Conservation (phyloP, 805 yeast species). For the Teunomyces pallodes region DNA sequence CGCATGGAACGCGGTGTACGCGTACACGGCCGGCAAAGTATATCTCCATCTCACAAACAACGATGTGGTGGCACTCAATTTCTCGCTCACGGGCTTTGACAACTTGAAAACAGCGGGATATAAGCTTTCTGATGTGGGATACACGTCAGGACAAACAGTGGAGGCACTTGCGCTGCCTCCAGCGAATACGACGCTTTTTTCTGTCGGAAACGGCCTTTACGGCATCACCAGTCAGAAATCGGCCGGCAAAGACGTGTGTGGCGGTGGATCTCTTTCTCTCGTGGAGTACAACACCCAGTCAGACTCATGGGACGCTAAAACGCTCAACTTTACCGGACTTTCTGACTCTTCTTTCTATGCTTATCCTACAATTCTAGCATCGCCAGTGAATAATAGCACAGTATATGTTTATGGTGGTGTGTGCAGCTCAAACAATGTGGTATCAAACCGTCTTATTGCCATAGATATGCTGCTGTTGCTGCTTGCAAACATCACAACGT, state of each 20-base stretch:
- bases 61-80: conserved; percentile 34
- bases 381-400: conserved; percentile 30
- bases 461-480: conserved; percentile 34
- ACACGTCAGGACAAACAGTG: conserved; percentile 21
- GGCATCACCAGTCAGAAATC: conserved; percentile 20
- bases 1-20: conserved; percentile 35
- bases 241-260: conserved; percentile 19
- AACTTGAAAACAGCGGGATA: conserved; percentile 7
- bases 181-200: conserved; percentile 27
- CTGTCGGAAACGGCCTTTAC: conserved; percentile 26
- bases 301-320: conserved; percentile 20
- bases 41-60: conserved; percentile 36
- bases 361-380: conserved; percentile 43
- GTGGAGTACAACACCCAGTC: conserved; percentile 15
- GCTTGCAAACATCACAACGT: conserved; percentile 41
- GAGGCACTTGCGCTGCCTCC: conserved; percentile 30
- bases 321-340: conserved; percentile 19
- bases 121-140: conserved; percentile 7
- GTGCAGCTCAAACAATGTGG: conserved; percentile 19
- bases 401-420: conserved; percentile 58
- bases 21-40: conserved; percentile 30
- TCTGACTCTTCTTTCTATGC: conserved; percentile 30
- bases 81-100: conserved; percentile 31
- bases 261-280: conserved; percentile 24
- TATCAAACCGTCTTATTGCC: conserved; percentile 44